Base-by-base conservation (phyloP, 2,329 filamentous ascomycete species). In the Zymoseptoria tritici region DNA sequence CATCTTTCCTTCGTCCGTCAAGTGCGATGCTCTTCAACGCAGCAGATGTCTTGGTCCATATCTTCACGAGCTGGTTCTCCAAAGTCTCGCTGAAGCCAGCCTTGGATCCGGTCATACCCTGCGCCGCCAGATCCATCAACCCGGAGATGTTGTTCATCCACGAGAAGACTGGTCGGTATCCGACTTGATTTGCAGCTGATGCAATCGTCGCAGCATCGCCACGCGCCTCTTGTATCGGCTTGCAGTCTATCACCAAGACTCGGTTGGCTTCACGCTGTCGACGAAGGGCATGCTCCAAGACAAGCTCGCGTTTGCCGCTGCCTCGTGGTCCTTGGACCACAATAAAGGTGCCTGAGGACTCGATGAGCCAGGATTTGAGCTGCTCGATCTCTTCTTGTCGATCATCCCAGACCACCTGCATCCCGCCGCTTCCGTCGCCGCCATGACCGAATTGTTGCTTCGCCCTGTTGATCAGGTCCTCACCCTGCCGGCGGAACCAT, bases 101-200 rank as follows among this genome's bases (percentile, higher is more conserved):
- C 76, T 97, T 97, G 60, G 95, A 89, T 11, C 93, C 93, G 20
- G 93, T 96, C 11, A 94, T 94, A 67, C 92, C 90, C 73, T 97
- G 93, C 1, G 94, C 90, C 21, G 93, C 94, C 46, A 97, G 83
- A 68, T 97, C 94, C 64, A 96, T 81, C 76, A 97, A 84, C 72
- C 91, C 96, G 75, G 90, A 96, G 65, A 97, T 85, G 70, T 86
- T 96, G 74, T 97, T 97, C 76, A 95, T 89, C 90, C 92, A 97
- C 0, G 90, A 95, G 73, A 99, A 99, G 0, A 99, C 85, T 0
- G 94, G 94, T 8, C 89, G 82, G 72, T 97, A 97, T 8, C 94
- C 93, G 54, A 97, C 92, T 64, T 92, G 85, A 1, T 80, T 77
- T 0, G 93, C 94, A 5, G 94, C 86, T 49, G 88, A 86, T 61